Evolutionary conservation across 805 yeast species (phyloP), one percentile per base, ranked within the genome.

Genomic region (Cyberlindnera japonica): DNA sequence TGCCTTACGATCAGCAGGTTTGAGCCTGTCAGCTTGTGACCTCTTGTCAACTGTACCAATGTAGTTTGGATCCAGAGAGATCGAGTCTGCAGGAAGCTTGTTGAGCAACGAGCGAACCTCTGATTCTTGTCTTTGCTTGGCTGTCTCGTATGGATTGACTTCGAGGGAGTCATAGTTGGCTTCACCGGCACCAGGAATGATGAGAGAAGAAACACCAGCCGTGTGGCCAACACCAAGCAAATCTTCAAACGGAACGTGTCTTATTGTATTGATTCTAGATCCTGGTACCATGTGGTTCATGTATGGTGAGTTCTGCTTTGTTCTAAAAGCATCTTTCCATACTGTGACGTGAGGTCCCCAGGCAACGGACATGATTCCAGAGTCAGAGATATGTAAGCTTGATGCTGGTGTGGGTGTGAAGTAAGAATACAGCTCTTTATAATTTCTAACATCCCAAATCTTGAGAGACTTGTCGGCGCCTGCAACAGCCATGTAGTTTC

Each of bases 111-210:
- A 65, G 58, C 91, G 79, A 26, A 93, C 95, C 70, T 93, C 99
- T 33, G 77, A 73, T 66, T 91, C 91, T 64, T 91, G 95, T 71
- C 98, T 82, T 67, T 90, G 97, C 60, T 86, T 83, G 40, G 85
- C 79, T 9, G 96, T 77, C 63, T 88, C 96, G 65, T 73, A 93
- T 48, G 99, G 99, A 62, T 93, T 93, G 55, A 80, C 64, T 65
- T 93, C 99, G 61, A 89, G 64, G 3, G 98, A 89, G 68, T 93
- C 99, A 62, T 77, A 89, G 65, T 93, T 93, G 47, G 99, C 96
- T 67, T 93, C 99, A 69, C 99, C 99, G 30, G 97, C 71, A 19
- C 99, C 99, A 29, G 99, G 99, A 43, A 93, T 74, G 51, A 93
- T 83, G 45, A 93, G 52, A n/a, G 93, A 81, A n/a, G 82, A 75